Evolutionary conservation across 2,329 filamentous ascomycete species (phyloP).

Genomic region (Helminthosporium solani): DNA sequence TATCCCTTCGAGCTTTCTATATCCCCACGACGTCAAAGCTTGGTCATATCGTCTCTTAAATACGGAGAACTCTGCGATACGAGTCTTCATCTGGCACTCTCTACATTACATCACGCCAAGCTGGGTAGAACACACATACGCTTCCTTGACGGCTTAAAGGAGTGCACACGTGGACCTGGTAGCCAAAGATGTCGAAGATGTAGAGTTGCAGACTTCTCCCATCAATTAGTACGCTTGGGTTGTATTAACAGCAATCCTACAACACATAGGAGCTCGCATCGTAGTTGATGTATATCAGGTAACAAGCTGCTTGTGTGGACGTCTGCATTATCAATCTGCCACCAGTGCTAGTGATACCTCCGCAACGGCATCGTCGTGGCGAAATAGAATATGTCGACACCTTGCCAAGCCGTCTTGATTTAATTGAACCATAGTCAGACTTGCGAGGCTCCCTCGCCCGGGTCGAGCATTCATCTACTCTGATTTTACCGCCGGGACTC

Average conservation of each 20-base stretch:
- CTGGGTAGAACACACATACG: slow-evolving; percentile 15
- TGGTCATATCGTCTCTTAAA: slow-evolving; percentile 9
- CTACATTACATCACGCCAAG: slow-evolving; percentile 15
- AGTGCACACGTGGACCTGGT: slow-evolving; percentile 10
- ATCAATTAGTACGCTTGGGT: slow-evolving; percentile 16
- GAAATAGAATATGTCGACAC: slow-evolving; percentile 7
- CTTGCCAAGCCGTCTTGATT: slow-evolving; percentile 26
- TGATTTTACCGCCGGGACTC: slow-evolving; percentile 27
- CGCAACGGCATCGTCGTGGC: slow-evolving; percentile 10
- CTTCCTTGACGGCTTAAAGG: slow-evolving; percentile 26
- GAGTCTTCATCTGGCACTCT: slow-evolving; percentile 6
- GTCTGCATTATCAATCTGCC: neutral
- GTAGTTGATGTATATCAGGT: slow-evolving; percentile 1
- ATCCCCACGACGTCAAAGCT: slow-evolving; percentile 15
- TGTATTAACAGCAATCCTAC: slow-evolving; percentile 3
- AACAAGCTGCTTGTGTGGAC: neutral
- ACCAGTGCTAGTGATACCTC: neutral
- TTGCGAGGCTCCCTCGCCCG: slow-evolving; percentile 23
- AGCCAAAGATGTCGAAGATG: neutral
- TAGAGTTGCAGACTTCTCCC: slow-evolving; percentile 13
- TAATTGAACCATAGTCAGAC: slow-evolving; percentile 33
- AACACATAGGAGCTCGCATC: slow-evolving; percentile 5
- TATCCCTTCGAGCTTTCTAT: slow-evolving; percentile 12
- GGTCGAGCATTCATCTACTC: slow-evolving; percentile 25
- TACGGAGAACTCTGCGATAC: slow-evolving; percentile 12